Percentiles rank a stretch among this genome's conserved stretches.
phyloP scores from a whole-genome alignment of 371 early-diverging fungal genomes.

The Lichtheimia corymbifera region DNA sequence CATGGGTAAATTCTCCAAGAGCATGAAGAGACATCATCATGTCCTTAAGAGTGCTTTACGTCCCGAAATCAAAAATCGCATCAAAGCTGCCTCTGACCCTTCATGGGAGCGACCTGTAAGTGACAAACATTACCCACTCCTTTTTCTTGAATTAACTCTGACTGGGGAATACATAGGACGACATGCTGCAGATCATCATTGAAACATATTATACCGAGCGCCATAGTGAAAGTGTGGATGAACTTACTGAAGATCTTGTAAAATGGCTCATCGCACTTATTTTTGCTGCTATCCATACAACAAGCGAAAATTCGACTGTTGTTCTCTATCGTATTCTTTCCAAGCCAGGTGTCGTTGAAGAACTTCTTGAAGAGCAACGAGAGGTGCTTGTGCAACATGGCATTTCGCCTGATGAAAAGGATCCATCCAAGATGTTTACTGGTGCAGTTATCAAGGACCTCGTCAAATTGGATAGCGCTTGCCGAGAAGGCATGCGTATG shows the following conservation, averaged over 20 bases:
- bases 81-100: neutral
- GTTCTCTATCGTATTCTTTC: conserved; percentile 43
- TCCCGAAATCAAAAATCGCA: conserved; percentile 9
- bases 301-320: conserved; percentile 35
- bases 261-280: conserved; percentile 28
- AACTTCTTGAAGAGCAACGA: conserved; percentile 44
- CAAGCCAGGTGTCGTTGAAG: conserved; percentile 39
- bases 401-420: conserved; percentile 8
- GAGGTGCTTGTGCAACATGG: conserved; percentile 26
- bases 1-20: conserved; percentile 15
- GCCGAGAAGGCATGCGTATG: conserved; percentile 45
- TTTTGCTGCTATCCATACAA: conserved; percentile 46
- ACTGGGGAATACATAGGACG: conserved; percentile 6
- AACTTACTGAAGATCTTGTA: neutral
- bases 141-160: neutral
- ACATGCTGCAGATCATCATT: conserved; percentile 21
- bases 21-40: conserved; percentile 2
- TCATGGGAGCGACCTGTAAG: conserved; percentile 9
- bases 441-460: conserved; percentile 35
- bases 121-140: neutral
- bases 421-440: conserved; percentile 21
- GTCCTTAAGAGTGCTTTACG: conserved; percentile 7
- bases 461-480: conserved; percentile 48
- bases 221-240: neutral
- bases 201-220: conserved; percentile 4